Base-by-base conservation (phyloP, 2,329 filamentous ascomycete genomes). In the Fusarium tuaranense region DNA sequence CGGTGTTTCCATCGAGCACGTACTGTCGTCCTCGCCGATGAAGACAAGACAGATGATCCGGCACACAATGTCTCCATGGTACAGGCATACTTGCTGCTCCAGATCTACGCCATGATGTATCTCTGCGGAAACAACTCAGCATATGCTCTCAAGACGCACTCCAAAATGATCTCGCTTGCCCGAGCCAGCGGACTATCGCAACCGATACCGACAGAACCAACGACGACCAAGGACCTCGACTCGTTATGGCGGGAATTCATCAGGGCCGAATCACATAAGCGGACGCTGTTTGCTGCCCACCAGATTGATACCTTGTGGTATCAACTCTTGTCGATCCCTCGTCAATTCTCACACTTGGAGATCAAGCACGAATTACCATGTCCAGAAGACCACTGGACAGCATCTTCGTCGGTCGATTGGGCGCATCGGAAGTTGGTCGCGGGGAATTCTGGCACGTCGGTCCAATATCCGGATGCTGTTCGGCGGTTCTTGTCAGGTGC, bases 271-370 rank as follows among this genome's bases (percentile, higher is more conserved):
- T 83, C 84, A 0, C 80, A 81, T 46, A 86, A 86, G 65, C 81
- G 84, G 20, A 86, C 84, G 0, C 66, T 84, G 6, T 84, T 85
- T 61, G 83, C 84, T 12, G 79, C 83, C 0, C 84, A 86, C 68
- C 84, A 86, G 65, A 79, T 86, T 30, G 84, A 86, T 65, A 80
- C 84, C 0, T 71, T 85, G 3, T 86, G 84, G 82, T 86, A 86
- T 67, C 84, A 86, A 60, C 80, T 85, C 60, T 75, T 86, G 13
- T 83, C 82, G 2, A 78, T 83, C 18, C 82, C 82, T 7, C 79
- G 82, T 7, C 78, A 74, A 9, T 72, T 84, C 16, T 83, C 82
- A 1, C 80, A 86, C 51, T 76, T 86, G 4, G 85, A 86, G 76
- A 82, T 86, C 70, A 86, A 86, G 69, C 83, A 86, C 63, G 81